phyloP scores from a whole-genome alignment of 495 filamentous ascomycete genomes.

The Trichoderma reesei region DNA sequence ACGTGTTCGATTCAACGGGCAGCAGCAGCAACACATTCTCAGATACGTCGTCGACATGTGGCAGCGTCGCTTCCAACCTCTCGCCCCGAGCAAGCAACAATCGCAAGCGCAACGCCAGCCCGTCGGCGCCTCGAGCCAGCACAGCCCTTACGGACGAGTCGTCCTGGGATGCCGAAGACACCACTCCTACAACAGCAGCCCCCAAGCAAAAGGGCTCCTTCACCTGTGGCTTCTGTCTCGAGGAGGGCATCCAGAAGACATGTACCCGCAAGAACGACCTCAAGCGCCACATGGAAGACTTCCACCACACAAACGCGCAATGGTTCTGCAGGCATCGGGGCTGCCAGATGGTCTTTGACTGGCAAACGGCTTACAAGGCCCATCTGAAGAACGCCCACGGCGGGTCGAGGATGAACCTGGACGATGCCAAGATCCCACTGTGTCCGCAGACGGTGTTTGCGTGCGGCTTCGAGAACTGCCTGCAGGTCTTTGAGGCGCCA shows the following conservation, averaged over 20 bases:
- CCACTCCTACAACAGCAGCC: neutral
- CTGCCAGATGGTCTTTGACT: conserved; percentile 19
- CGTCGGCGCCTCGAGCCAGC: neutral
- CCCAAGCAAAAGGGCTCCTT: conserved; percentile 15
- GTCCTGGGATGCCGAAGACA: neutral
- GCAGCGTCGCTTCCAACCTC: conserved; percentile 13
- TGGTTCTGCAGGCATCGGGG: conserved; percentile 18
- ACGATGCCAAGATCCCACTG: conserved; percentile 13
- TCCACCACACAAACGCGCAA: conserved; percentile 18
- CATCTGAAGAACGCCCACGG: conserved; percentile 19
- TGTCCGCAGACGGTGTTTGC: conserved; percentile 21
- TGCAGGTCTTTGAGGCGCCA: conserved; percentile 18
- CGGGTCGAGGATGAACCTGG: conserved; percentile 12
- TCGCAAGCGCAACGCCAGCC: conserved; percentile 6
- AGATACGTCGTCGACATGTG: conserved; percentile 8
- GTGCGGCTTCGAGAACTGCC: conserved; percentile 21
- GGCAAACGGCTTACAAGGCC: conserved; percentile 17
- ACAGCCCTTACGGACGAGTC: conserved; percentile 5
- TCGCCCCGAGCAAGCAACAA: conserved; percentile 5
- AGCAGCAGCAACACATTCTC: conserved; percentile 9
- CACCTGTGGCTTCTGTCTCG: conserved; percentile 21
- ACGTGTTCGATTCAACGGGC: conserved; percentile 8
- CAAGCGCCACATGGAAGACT: conserved; percentile 20
- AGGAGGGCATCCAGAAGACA: conserved; percentile 16
- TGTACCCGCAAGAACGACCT: conserved; percentile 19